Base-by-base conservation (phyloP, 176 grass and related monocot genomes). In the Aegilops longissima region DNA sequence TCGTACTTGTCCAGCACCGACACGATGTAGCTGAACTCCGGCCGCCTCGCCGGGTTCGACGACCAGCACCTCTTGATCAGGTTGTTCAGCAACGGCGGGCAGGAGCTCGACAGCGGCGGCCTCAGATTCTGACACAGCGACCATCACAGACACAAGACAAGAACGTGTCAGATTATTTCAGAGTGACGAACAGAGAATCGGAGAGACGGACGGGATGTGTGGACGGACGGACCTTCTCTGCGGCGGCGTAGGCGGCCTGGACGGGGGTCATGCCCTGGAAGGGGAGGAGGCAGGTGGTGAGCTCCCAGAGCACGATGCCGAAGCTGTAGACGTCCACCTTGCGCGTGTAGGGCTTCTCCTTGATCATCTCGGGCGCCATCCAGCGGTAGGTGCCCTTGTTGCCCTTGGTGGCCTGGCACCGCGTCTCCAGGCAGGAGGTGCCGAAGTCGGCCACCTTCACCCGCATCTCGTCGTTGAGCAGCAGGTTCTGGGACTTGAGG, bases 251-350 rank as follows among this genome's bases (percentile, higher is more conserved):
- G 2, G 94, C 94, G 18, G 97, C 94, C 91, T 99, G 97, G 62
- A 99, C 94, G 6, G 97, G 97, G 1, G 97, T 99, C 97, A 99
- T 99, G 18, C 97, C 94, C 82, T 99, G 94, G 82, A 94, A 99
- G 2, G 97, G 97, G 9, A 97, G 92, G 12, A 99, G 92, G 42
- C 93, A 95, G 13, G 97, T 99, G n/a, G 97, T 99, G 70, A 99
- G 91, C 84, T 99, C 97, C 97, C 97, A 99, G 44, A 99, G 87
- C 66, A 99, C 97, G 83, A 99, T 94, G 39, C 97, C 97, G 52
- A 99, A 99, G 86, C 97, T 99, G 71, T 99, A 99, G 10, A 99
- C 97, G n/a, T 99, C 97, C 0, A 99, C 94, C 90, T 97, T 97
- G 77, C 92, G 90, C 0, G 97, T 99, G 85, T 90, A 99, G 2